These are phyloP conservation scores for Venturia nashicola DNA, from an alignment of 2,329 filamentous ascomycete species.

Conservation along the genomic window DNA sequence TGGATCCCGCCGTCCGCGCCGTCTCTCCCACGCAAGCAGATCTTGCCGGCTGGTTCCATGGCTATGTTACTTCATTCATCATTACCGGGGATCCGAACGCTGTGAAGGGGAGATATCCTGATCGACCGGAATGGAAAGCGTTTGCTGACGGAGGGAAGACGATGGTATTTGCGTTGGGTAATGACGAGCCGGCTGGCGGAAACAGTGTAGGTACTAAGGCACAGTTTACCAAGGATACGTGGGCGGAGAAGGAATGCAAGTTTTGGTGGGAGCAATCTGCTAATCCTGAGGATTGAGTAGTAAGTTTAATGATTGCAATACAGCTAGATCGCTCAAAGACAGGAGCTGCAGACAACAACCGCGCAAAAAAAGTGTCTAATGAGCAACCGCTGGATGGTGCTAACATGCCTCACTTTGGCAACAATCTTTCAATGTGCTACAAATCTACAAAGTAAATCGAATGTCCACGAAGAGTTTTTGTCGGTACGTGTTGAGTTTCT, in stretches of 20 bases:
- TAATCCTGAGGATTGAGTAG: not conserved
- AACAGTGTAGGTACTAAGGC: slow-evolving; percentile 31
- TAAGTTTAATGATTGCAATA: not conserved
- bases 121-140: slow-evolving; percentile 16
- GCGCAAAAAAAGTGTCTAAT: no score
- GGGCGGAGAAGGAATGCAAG: slow-evolving; percentile 37
- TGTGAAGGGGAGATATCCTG: slow-evolving; percentile 14
- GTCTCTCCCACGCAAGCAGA: slow-evolving; percentile 18
- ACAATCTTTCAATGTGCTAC: no score
- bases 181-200: slow-evolving; percentile 38
- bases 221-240: slow-evolving; percentile 29
- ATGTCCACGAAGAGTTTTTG: no score
- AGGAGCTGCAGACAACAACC: no score
- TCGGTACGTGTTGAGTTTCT: no score
- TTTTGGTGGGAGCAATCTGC: slow-evolving; percentile 43
- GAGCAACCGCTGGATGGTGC: no score
- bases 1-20: slow-evolving; percentile 15
- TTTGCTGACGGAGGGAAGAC: slow-evolving; percentile 12
- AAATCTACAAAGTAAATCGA: no score
- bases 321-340: no score
- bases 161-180: slow-evolving; percentile 48
- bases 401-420: no score
- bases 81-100: slow-evolving; percentile 21
- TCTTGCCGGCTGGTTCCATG: slow-evolving; percentile 19
- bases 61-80: slow-evolving; percentile 22